Evolutionary conservation across 2,329 filamentous ascomycete genomes (phyloP).

Genomic region (Lecanicillium sp.): DNA sequence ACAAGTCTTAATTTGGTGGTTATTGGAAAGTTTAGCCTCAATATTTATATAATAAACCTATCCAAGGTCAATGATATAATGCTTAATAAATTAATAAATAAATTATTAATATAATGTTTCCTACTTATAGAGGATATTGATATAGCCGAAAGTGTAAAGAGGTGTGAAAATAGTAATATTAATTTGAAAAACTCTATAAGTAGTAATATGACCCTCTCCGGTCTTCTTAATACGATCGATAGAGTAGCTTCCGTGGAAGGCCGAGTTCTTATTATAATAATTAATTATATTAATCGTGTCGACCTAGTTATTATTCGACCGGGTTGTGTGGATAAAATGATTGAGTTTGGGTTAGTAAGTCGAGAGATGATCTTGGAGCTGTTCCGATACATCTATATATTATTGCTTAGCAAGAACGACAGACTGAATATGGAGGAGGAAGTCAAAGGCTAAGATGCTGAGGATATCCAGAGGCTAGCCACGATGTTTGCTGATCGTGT

Average conservation of each 20-base stretch:
- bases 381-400: conserved; percentile 7
- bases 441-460: not conserved
- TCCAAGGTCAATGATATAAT: conserved; percentile 24
- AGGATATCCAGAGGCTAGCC: not conserved
- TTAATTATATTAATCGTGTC: conserved; percentile 59
- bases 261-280: conserved; percentile 68
- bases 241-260: conserved; percentile 65
- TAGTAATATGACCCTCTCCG: conserved; percentile 47
- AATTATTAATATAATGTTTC: conserved; percentile 30
- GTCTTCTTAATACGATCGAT: conserved; percentile 63
- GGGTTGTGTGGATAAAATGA: conserved; percentile 53
- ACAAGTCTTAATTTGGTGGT: conserved; percentile 32
- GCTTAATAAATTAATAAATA: conserved; percentile 25
- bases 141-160: conserved; percentile 16
- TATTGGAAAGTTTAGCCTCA: conserved; percentile 29
- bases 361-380: conserved; percentile 8
- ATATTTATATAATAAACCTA: conserved; percentile 32
- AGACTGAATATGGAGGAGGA: not conserved
- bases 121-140: conserved; percentile 37
- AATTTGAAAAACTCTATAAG: not conserved
- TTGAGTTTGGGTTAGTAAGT: conserved; percentile 11
- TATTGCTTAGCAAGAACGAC: not conserved
- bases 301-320: conserved; percentile 60
- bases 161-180: not conserved
- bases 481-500: not conserved